Evolutionary conservation across 768 basidiomycete genomes (phyloP), one percentile per base, ranked within the genome.

Genomic region (Pleurotus pulmonarius): DNA sequence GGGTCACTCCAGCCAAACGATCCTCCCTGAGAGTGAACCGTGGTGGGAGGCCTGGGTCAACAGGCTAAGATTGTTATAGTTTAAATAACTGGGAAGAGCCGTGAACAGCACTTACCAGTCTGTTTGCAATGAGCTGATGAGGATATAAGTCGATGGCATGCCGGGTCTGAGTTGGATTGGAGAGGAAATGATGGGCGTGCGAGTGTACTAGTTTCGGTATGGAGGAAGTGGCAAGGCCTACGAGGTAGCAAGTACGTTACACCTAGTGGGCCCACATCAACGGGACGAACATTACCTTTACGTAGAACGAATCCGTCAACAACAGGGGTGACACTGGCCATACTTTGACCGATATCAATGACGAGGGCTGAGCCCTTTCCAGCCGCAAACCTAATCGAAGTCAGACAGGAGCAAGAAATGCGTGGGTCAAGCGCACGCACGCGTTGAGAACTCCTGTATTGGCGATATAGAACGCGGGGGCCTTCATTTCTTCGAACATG

Each of bases 281-380:
- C 29, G 29, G 29, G 18, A 37, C 24, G 16, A 52, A 44, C 8
- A n/a, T 34, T 11, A 88, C 96, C 96, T 83, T 96, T 97, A 64
- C 95, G 81, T 44, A 99, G 83, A 43, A 98, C 97, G 65, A 98
- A 99, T 3, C 97, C 97, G 63, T 99, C 97, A 3, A 95, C 93
- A 16, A 99, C 90, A 4, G 97, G 97, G 1, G 93, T 94, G 12
- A 96, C 92, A 63, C 92, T 96, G 12, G 90, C 89, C 68, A 87
- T 85, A 11, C 89, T 82, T 60, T 93, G 88, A 4, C 97, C 97
- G 46, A 98, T 83, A 64, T 99, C 97, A 41, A 99, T 85, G 1
- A 99, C 92, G 46, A 98, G 78, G 2, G 97, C 95, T n/a, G 97
- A 94, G 1, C 94, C 95, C 67, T 93, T 95, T 25, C 97, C 97